Percentiles rank a stretch among this genome's conserved stretches.
These are phyloP conservation scores for Neonectria hederae DNA, from an alignment of 2,329 filamentous ascomycete species.

Conservation along the genomic window DNA sequence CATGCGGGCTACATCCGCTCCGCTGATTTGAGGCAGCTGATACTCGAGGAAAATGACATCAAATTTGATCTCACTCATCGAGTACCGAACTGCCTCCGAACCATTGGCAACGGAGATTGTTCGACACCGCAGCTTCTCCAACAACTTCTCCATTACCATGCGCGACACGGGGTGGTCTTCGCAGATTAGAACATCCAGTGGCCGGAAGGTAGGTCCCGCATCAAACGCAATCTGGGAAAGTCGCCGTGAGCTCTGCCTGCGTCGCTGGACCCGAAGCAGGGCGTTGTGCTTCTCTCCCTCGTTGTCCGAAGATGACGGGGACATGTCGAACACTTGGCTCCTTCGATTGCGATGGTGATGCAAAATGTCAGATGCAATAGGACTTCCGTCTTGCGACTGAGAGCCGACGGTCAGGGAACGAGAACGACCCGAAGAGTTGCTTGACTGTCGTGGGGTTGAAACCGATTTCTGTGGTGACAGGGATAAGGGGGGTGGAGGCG, in stretches of 20 bases:
- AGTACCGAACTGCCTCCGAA: slow-evolving; percentile 90
- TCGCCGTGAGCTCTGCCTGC: slow-evolving; percentile 93
- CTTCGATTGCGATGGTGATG: slow-evolving; percentile 87
- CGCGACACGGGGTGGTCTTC: slow-evolving; percentile 97
- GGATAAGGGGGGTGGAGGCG: slow-evolving; percentile 58
- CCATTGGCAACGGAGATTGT: slow-evolving; percentile 93
- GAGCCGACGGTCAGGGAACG: slow-evolving; percentile 94
- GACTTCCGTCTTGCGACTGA: slow-evolving; percentile 91
- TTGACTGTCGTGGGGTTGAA: slow-evolving; percentile 68
- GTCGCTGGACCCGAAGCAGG: slow-evolving; percentile 88
- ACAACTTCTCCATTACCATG: slow-evolving; percentile 97
- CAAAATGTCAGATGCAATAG: slow-evolving; percentile 73
- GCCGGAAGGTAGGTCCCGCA: slow-evolving; percentile 86
- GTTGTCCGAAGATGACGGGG: slow-evolving; percentile 96
- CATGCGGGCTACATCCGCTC: slow-evolving; percentile 96
- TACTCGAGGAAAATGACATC: slow-evolving; percentile 99
- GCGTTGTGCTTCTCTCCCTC: slow-evolving; percentile 93
- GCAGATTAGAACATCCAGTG: slow-evolving; percentile 93
- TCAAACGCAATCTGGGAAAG: slow-evolving; percentile 90
- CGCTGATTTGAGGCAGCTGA: slow-evolving; percentile 93
- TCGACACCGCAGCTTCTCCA: slow-evolving; percentile 94
- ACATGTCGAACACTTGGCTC: slow-evolving; percentile 95
- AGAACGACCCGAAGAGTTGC: slow-evolving; percentile 72
- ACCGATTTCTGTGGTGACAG: slow-evolving; percentile 71
- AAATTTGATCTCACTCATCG: slow-evolving; percentile 97